Evolutionary conservation across 2,329 filamentous ascomycete genomes (phyloP).

Genomic region (Fusarium sp.): DNA sequence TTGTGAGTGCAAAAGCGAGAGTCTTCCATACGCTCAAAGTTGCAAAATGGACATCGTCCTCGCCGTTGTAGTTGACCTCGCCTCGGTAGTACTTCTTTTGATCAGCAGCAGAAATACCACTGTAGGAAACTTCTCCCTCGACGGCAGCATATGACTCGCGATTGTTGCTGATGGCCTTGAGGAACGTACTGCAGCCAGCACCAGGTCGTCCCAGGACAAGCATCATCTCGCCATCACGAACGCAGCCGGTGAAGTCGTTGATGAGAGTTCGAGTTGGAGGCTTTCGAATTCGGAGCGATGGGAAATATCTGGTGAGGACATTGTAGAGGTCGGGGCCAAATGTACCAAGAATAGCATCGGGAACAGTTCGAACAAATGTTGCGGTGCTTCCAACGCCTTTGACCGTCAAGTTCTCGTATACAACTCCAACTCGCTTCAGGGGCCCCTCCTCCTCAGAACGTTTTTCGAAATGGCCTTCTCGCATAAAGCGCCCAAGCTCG

Average conservation of each 20-base stretch:
- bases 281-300: conserved; percentile 41
- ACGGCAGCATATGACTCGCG: conserved; percentile 73
- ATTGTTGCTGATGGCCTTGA: conserved; percentile 80
- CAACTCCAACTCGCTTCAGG: conserved; percentile 80
- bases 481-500: conserved; percentile 34
- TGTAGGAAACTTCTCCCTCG: conserved; percentile 76
- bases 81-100: conserved; percentile 77
- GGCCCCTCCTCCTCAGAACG: conserved; percentile 62
- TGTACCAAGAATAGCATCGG: conserved; percentile 78
- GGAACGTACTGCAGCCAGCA: conserved; percentile 79
- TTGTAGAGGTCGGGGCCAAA: conserved; percentile 84
- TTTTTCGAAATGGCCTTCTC: conserved; percentile 36
- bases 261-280: conserved; percentile 45
- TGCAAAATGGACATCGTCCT: conserved; percentile 82
- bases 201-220: conserved; percentile 74
- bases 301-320: conserved; percentile 60
- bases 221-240: conserved; percentile 53
- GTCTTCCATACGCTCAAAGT: conserved; percentile 82
- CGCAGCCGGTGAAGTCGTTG: conserved; percentile 49
- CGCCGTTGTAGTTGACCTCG: conserved; percentile 82
- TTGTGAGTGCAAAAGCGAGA: conserved; percentile 77
- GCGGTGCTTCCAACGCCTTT: conserved; percentile 75
- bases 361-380: conserved; percentile 77
- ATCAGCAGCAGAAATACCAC: conserved; percentile 74
- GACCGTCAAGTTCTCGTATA: conserved; percentile 81